Base-by-base conservation (phyloP, 495 filamentous ascomycete species). In the Staphylotrichum longicolle region DNA sequence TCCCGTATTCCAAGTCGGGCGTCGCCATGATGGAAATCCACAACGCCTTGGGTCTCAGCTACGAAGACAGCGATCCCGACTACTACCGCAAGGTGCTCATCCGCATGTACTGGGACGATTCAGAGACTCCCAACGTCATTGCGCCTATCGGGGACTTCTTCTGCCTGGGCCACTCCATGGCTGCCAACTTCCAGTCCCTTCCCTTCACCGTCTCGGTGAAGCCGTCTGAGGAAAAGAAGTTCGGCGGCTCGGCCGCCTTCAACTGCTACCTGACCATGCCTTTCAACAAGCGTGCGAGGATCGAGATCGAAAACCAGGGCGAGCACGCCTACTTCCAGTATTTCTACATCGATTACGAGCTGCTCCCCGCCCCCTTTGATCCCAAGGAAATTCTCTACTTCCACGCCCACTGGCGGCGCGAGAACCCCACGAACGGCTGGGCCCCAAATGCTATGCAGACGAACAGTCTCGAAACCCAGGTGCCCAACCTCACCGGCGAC, bases 171-270 rank as follows among this genome's bases (percentile, higher is more conserved):
- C 45, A 48, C 45, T 48, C 45, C 45, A 48, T 48, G n/a, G 45
- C 45, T n/a, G 45, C 45, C 45, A 48, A 48, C 45, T 48, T 48
- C 45, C 45, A 48, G 45, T 48, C 45, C 45, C 45, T 48, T n/a
- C 45, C 45, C 45, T 48, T 48, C 45, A 48, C 45, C 45, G 45
- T 48, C n/a, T 48, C 45, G 45, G 45, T 48, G 45, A 48, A 48
- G 45, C 45, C 45, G 45, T 48, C 45, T 8, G 45, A 48, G 9
- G 45, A 48, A 8, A 48, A 48, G 45, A 48, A 48, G 20, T 48
- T 48, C 20, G 45, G 45, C 9, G 45, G 45, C 45, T 48, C 45
- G 20, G 45, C 45, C 45, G 45, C 45, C 45, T 48, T 48, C 45
- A 48, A 48, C 45, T 48, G 45, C 45, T 48, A 48, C 45, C 15